phyloP scores from a whole-genome alignment of 306 rosid genomes.

The Crotalaria pallida region DNA sequence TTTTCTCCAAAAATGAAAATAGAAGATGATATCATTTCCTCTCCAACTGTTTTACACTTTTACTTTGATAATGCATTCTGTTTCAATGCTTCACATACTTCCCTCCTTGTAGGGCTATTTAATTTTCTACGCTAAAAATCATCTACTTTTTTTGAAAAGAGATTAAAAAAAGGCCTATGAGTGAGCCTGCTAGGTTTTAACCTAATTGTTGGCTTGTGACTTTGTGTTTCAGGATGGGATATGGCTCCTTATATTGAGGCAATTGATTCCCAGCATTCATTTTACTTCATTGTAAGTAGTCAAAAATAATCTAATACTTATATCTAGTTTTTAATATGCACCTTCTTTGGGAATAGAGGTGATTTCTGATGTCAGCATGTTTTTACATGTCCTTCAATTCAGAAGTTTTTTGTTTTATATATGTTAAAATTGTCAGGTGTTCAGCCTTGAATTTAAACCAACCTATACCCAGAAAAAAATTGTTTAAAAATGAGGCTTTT shows the following conservation, averaged over 20 bases:
- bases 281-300: constrained; percentile 58
- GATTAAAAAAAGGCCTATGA: background rate
- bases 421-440: background rate
- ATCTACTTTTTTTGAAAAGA: background rate
- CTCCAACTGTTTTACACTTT: background rate
- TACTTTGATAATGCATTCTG: background rate
- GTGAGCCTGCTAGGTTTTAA: background rate
- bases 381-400: background rate
- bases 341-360: background rate
- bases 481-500: constrained; percentile 22
- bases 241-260: constrained; percentile 99
- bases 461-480: background rate
- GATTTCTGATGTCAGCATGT: background rate
- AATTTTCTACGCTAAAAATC: background rate
- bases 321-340: background rate
- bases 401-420: background rate
- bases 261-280: constrained; percentile 64
- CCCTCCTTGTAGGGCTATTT: constrained; percentile 10
- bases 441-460: background rate
- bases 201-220: constrained; percentile 14
- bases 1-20: background rate
- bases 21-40: background rate
- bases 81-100: constrained; percentile 9
- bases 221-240: constrained; percentile 79
- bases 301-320: background rate